These are phyloP conservation scores for Spiraea crenata DNA, from an alignment of 331 rosid genomes.

Conservation along the genomic window DNA sequence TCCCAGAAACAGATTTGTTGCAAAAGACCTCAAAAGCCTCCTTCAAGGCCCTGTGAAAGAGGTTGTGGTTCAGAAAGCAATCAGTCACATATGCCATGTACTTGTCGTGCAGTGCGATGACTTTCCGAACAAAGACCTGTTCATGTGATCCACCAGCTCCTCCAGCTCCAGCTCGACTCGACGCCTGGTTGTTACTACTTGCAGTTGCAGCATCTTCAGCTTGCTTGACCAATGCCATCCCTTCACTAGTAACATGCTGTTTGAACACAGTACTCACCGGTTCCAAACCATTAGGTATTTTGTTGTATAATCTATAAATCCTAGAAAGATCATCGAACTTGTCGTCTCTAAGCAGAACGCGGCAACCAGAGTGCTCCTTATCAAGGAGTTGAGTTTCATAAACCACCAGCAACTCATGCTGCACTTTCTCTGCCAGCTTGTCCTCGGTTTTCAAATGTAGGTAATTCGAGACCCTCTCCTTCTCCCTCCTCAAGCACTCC, in stretches of 20 bases:
- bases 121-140: conserved; percentile 68
- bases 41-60: conserved; percentile 75
- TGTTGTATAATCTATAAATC: too few species aligned
- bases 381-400: too few species aligned
- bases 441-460: too few species aligned
- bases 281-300: conserved; percentile 41
- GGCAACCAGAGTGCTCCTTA: too few species aligned
- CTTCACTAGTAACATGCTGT: conserved; percentile 82
- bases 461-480: too few species aligned
- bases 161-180: conserved; percentile 46
- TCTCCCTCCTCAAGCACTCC: too few species aligned
- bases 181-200: conserved; percentile 36
- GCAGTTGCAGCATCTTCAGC: conserved; percentile 59
- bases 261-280: conserved; percentile 63
- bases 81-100: conserved; percentile 52
- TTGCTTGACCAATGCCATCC: conserved; percentile 63
- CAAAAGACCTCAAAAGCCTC: conserved; percentile 12
- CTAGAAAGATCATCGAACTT: too few species aligned
- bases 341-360: too few species aligned
- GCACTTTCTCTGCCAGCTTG: too few species aligned
- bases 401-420: too few species aligned
- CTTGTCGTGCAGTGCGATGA: conserved; percentile 77
- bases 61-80: conserved; percentile 55
- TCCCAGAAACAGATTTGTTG: too few species aligned
- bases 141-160: conserved; percentile 48